Conservation (phyloP, 2,329 filamentous ascomycete genomes). For the Monosporascus ibericus region DNA sequence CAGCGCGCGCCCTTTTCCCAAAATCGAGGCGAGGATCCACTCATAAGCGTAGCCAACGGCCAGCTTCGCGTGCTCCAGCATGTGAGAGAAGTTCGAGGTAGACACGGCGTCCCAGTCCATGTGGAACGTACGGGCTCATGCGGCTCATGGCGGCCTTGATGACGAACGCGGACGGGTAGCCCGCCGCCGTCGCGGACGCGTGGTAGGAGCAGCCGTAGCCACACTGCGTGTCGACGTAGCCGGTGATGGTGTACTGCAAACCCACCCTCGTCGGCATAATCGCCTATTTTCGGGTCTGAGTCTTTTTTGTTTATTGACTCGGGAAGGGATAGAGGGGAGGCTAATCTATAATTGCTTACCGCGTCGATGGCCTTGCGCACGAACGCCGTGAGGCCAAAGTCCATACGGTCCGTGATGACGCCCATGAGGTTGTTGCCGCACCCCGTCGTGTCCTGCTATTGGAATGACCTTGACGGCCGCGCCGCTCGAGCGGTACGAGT, state of each 20-base stretch:
- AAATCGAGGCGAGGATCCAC: slow-evolving; percentile 27
- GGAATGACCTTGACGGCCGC: slow-evolving; percentile 33
- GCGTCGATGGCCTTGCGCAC: slow-evolving; percentile 30
- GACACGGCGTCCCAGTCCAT: slow-evolving; percentile 65
- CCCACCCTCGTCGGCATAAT: not conserved
- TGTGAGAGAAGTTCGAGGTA: slow-evolving; percentile 60
- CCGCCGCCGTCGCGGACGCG: slow-evolving; percentile 59
- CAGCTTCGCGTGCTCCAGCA: slow-evolving; percentile 55
- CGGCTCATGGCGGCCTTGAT: slow-evolving; percentile 56
- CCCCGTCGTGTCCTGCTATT: slow-evolving; percentile 40
- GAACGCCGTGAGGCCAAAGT: slow-evolving; percentile 29
- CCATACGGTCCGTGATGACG: slow-evolving; percentile 34
- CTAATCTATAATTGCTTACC: slow-evolving; percentile 9
- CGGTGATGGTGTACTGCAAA: slow-evolving; percentile 28
- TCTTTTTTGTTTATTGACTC: not conserved
- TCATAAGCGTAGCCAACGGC: slow-evolving; percentile 43
- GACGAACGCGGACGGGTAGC: slow-evolving; percentile 60
- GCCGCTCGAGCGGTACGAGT: slow-evolving; percentile 26
- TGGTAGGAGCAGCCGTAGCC: slow-evolving; percentile 62
- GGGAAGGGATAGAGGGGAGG: not conserved
- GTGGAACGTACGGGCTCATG: slow-evolving; percentile 57
- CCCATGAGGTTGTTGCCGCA: slow-evolving; percentile 30
- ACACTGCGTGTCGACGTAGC: slow-evolving; percentile 42
- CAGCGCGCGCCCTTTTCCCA: not conserved
- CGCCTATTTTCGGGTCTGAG: not conserved